phyloP scores from a whole-genome alignment of 2,329 filamentous ascomycete species.

The Furcasterigmium sp. region DNA sequence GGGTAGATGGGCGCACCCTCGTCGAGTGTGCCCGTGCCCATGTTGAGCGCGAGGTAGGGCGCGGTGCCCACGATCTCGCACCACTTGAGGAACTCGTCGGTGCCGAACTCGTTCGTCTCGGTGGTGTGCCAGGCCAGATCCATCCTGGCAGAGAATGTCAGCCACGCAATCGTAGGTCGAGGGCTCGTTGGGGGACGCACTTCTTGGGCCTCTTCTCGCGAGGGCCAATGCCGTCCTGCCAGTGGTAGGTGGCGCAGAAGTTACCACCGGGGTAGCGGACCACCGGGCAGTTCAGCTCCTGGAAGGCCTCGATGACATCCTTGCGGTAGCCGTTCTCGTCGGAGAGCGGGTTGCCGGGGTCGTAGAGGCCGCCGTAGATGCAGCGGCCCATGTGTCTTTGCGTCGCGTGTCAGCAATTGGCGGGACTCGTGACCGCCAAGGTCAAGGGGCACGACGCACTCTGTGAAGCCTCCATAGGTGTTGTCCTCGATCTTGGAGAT shows the following conservation, averaged over 20 bases:
- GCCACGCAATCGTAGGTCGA: neutral
- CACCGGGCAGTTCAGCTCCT: constrained; percentile 70
- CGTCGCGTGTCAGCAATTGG: neutral
- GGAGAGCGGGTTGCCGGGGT: constrained; percentile 67
- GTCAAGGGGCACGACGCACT: constrained; percentile 51
- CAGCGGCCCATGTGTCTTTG: constrained; percentile 79
- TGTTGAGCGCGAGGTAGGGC: constrained; percentile 76
- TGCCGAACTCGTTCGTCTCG: constrained; percentile 76
- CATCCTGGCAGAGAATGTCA: constrained; percentile 36
- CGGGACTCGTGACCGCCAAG: neutral
- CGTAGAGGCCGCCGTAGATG: constrained; percentile 83
- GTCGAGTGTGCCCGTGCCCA: constrained; percentile 63
- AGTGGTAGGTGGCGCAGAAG: constrained; percentile 81
- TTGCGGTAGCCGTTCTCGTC: constrained; percentile 72
- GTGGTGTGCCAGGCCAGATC: constrained; percentile 76
- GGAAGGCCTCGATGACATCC: constrained; percentile 70
- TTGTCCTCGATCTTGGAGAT: constrained; percentile 73
- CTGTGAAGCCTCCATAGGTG: constrained; percentile 80
- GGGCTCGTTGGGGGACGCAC: constrained; percentile 13
- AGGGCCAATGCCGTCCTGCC: constrained; percentile 76
- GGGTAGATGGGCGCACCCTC: constrained; percentile 21
- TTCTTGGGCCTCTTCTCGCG: constrained; percentile 57
- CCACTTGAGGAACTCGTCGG: constrained; percentile 83
- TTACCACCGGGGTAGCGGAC: constrained; percentile 81
- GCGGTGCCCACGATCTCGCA: constrained; percentile 67